Evolutionary conservation across 2,329 filamentous ascomycete species (phyloP).

Genomic region (Aspergillus transmontanensis): DNA sequence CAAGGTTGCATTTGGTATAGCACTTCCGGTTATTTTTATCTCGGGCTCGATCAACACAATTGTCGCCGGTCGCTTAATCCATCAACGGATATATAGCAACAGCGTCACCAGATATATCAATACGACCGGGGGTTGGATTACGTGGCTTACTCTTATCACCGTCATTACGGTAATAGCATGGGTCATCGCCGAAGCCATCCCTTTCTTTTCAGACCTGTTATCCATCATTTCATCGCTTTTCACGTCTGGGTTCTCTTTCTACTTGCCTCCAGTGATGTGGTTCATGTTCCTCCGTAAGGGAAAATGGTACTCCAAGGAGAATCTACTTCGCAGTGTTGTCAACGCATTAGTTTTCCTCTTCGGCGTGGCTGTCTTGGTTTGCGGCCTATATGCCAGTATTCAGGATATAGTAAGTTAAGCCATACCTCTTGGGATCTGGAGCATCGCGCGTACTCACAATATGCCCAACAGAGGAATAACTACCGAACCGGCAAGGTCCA

Average conservation of each 20-base stretch:
- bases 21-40: neutral
- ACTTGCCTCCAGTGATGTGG: constrained; percentile 50
- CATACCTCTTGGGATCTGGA: neutral
- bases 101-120: neutral
- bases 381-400: neutral
- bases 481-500: neutral
- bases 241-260: constrained; percentile 87
- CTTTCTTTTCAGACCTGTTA: neutral
- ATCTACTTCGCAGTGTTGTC: constrained; percentile 26
- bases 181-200: neutral
- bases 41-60: neutral
- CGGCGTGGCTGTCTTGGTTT: neutral
- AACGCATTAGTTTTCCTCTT: neutral
- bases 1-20: neutral
- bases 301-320: constrained; percentile 35
- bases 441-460: neutral
- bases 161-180: neutral
- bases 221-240: constrained; percentile 61
- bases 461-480: neutral
- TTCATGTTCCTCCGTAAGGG: constrained; percentile 24
- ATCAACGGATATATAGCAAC: neutral
- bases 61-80: neutral
- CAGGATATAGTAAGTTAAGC: neutral
- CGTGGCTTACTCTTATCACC: neutral
- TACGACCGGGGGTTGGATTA: neutral